phyloP scores from a whole-genome alignment of 805 yeast genomes.

The Saccharomycopsis fodiens region DNA sequence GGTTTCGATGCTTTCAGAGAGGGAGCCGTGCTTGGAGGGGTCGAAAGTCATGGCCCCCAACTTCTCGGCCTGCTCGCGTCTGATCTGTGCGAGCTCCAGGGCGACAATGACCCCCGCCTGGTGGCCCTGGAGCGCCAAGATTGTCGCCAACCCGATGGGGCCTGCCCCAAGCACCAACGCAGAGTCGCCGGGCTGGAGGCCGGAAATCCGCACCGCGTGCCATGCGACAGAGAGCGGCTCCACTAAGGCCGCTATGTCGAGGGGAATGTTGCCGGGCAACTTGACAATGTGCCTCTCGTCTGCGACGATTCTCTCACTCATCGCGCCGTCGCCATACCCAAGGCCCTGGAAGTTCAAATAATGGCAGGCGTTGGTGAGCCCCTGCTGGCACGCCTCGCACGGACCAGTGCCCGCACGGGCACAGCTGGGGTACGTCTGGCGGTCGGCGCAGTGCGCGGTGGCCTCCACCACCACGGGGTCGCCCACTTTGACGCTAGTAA shows the following conservation, averaged over 20 bases:
- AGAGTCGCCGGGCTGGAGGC: constrained; percentile 34
- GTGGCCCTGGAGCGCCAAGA: constrained; percentile 43
- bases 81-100: constrained; percentile 40
- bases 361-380: constrained; percentile 46
- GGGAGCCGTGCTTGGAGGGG: constrained; percentile 30
- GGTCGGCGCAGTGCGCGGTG: constrained; percentile 48
- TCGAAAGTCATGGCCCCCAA: constrained; percentile 30
- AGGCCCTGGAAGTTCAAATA: constrained; percentile 44
- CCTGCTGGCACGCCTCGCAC: constrained; percentile 45
- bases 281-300: constrained; percentile 33
- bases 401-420: constrained; percentile 24
- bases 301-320: constrained; percentile 42
- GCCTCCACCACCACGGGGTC: constrained; percentile 61
- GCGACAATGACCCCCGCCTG: constrained; percentile 38
- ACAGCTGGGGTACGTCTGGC: constrained; percentile 24
- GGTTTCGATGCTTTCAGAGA: constrained; percentile 32
- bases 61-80: constrained; percentile 32
- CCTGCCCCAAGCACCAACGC: constrained; percentile 49
- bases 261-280: constrained; percentile 34
- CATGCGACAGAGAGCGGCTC: constrained; percentile 56
- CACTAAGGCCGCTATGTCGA: constrained; percentile 42
- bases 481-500: constrained; percentile 38
- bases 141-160: constrained; percentile 45
- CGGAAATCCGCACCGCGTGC: constrained; percentile 44
- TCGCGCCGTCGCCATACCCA: constrained; percentile 50